These are phyloP conservation scores for Saprolegnia diclina DNA, from an alignment of 352 stramenopile species.

Conservation along the genomic window DNA sequence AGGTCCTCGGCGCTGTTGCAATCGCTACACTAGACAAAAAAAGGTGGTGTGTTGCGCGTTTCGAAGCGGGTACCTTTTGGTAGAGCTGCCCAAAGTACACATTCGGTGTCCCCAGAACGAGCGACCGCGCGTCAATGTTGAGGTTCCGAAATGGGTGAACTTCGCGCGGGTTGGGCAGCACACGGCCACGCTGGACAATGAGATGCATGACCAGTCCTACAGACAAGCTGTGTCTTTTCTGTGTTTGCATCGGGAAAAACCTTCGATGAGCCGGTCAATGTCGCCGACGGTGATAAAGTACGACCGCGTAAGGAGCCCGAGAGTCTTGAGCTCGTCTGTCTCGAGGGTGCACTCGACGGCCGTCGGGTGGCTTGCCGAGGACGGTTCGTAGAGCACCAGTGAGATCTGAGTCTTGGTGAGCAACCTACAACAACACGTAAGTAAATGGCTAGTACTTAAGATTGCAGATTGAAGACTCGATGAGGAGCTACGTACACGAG, in stretches of 20 bases:
- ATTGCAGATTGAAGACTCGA: too few species aligned
- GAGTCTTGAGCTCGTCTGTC: constrained; percentile 8
- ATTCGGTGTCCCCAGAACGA: not conserved
- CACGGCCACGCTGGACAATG: not conserved
- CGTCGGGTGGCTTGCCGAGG: not conserved
- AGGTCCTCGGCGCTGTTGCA: constrained; percentile 4
- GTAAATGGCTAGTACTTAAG: too few species aligned
- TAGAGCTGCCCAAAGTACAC: constrained; percentile 23
- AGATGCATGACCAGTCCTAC: constrained; percentile 5
- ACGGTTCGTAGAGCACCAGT: not conserved
- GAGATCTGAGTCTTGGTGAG: constrained; percentile 7
- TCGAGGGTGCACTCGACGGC: constrained; percentile 16
- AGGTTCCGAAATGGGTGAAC: constrained; percentile 19
- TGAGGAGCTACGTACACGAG: not conserved
- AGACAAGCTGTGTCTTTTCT: not conserved
- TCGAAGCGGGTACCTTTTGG: not conserved
- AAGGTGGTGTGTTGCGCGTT: not conserved
- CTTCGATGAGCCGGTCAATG: constrained; percentile 14
- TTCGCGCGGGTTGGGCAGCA: constrained; percentile 13
- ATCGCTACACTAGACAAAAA: constrained; percentile 11
- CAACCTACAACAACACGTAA: too few species aligned
- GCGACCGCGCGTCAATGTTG: not conserved
- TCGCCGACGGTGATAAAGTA: constrained; percentile 4
- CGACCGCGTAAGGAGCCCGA: constrained; percentile 3
- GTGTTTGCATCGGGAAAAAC: not conserved